Percentiles rank a stretch among this genome's conserved stretches.
These are phyloP conservation scores for Vitis labrusca DNA, from an alignment of 164 flowering plant species.

Conservation along the genomic window DNA sequence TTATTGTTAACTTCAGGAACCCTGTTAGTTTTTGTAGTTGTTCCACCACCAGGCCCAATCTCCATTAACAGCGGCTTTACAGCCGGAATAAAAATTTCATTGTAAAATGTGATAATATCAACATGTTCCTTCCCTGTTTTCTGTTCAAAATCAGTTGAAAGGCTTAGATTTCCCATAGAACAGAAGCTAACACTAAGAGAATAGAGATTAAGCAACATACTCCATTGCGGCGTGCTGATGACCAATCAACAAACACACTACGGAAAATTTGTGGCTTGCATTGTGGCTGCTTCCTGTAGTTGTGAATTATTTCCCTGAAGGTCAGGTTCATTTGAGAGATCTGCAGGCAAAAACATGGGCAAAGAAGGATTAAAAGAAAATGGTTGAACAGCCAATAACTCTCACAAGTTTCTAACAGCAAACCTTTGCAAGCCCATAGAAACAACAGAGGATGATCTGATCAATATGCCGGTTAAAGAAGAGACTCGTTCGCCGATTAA, in stretches of 20 bases:
- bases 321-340: constrained; percentile 77
- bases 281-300: constrained; percentile 91
- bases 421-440: constrained; percentile 97
- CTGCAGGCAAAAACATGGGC: constrained; percentile 43
- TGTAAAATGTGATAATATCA: constrained; percentile 89
- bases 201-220: constrained; percentile 36
- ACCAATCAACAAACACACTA: constrained; percentile 78
- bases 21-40: constrained; percentile 32
- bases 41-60: constrained; percentile 69
- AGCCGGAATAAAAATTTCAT: constrained; percentile 79
- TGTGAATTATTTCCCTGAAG: constrained; percentile 79
- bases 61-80: constrained; percentile 84
- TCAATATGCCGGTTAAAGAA: constrained; percentile 94
- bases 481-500: constrained; percentile 64
- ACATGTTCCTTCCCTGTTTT: constrained; percentile 79
- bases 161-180: constrained; percentile 17
- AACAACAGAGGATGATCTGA: constrained; percentile 89
- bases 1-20: constrained; percentile 50
- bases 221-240: constrained; percentile 64
- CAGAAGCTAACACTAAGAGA: constrained; percentile 5
- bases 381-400: not conserved
- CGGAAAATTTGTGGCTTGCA: constrained; percentile 92
- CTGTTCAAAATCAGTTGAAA: constrained; percentile 45
- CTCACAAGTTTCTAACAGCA: constrained; percentile 8
- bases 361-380: constrained; percentile 2